These are phyloP conservation scores for Cladosporium sp. DNA, from an alignment of 2,329 filamentous ascomycete genomes.

Conservation along the genomic window DNA sequence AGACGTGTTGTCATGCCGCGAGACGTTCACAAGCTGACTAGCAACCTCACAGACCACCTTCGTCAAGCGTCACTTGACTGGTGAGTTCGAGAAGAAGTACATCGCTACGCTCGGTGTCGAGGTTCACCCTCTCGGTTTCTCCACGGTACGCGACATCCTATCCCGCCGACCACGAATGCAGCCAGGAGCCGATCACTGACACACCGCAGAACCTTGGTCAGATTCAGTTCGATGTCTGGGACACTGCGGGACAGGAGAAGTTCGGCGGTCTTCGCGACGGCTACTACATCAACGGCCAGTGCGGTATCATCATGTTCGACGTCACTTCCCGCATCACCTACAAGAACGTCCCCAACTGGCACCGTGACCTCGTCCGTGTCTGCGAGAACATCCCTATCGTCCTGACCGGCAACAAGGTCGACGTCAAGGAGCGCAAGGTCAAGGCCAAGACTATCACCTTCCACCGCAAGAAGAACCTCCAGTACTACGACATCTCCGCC, in stretches of 20 bases:
- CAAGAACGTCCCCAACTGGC: slow-evolving; percentile 99
- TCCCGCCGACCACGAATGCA: slow-evolving; percentile 11
- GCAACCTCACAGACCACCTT: slow-evolving; percentile 76
- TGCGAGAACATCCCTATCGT: slow-evolving; percentile 99
- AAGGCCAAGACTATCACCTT: slow-evolving; percentile 99
- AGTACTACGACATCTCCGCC: slow-evolving; percentile 99
- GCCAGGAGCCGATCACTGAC: slow-evolving; percentile 23
- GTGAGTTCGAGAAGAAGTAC: slow-evolving; percentile 99
- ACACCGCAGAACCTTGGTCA: slow-evolving; percentile 72
- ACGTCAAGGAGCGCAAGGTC: slow-evolving; percentile 99
- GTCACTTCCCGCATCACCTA: slow-evolving; percentile 99
- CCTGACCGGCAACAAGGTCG: slow-evolving; percentile 98
- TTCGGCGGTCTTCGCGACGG: slow-evolving; percentile 98
- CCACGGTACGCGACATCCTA: slow-evolving; percentile 66
- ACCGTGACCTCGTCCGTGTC: slow-evolving; percentile 97
- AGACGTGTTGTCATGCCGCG: background rate
- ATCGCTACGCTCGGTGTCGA: slow-evolving; percentile 99
- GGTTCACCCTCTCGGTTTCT: slow-evolving; percentile 97
- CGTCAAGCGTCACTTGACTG: slow-evolving; percentile 99
- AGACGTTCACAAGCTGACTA: background rate
- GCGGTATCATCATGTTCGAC: slow-evolving; percentile 99
- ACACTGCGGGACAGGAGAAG: slow-evolving; percentile 99
- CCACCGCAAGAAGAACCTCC: slow-evolving; percentile 99
- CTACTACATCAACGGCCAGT: slow-evolving; percentile 99
- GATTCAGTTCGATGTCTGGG: slow-evolving; percentile 99